These are phyloP conservation scores for Ilyonectria destructans DNA, from an alignment of 2,329 filamentous ascomycete genomes.

Conservation along the genomic window DNA sequence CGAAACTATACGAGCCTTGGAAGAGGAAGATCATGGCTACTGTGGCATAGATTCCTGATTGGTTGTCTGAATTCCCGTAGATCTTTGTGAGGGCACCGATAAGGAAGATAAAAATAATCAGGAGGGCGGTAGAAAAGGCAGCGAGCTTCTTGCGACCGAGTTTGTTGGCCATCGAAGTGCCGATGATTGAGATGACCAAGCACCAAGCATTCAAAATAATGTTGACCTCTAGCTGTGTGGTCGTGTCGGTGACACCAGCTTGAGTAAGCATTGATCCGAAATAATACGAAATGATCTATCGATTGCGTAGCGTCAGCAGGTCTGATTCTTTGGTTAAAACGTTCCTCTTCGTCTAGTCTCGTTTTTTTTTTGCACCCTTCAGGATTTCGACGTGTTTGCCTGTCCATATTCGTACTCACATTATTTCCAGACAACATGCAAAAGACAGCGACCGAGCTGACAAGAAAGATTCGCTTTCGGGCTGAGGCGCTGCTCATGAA, in stretches of 20 bases:
- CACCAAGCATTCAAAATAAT: conserved; percentile 69
- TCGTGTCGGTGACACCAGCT: conserved; percentile 62
- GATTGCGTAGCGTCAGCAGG: neutral
- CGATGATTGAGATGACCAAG: conserved; percentile 58
- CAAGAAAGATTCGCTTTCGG: conserved; percentile 63
- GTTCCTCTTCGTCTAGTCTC: no score
- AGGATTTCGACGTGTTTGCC: no score
- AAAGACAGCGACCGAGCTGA: conserved; percentile 65
- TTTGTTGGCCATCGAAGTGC: conserved; percentile 59
- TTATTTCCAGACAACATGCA: conserved; percentile 57
- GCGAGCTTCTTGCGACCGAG: conserved; percentile 64
- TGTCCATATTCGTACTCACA: neutral
- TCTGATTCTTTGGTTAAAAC: no score
- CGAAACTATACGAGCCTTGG: conserved; percentile 49
- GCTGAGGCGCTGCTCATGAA: conserved; percentile 65
- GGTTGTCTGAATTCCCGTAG: conserved; percentile 50
- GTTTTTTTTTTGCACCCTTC: no score
- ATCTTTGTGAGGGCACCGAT: conserved; percentile 66
- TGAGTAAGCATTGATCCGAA: conserved; percentile 60
- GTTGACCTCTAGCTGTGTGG: conserved; percentile 63
- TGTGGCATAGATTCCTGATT: conserved; percentile 57
- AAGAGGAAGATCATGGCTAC: conserved; percentile 52
- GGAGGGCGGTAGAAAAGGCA: conserved; percentile 55
- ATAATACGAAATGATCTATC: conserved; percentile 34
- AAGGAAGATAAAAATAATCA: conserved; percentile 65